Base-by-base conservation (phyloP, 2,329 filamentous ascomycete species). In the Fusarium compactum region DNA sequence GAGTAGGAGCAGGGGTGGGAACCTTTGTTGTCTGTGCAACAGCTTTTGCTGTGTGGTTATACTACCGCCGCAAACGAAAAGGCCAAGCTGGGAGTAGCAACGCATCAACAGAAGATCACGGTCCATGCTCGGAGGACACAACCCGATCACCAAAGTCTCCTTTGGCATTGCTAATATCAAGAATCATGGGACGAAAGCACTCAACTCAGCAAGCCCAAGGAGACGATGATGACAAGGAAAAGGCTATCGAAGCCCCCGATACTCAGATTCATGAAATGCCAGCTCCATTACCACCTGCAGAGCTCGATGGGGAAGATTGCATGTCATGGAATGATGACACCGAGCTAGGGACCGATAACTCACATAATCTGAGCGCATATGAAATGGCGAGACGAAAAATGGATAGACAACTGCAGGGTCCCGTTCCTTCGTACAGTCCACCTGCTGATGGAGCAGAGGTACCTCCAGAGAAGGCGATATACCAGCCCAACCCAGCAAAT, bases 241-340 rank as follows among this genome's bases (percentile, higher is more conserved):
- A 78, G 45, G 76, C 79, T 45, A 66, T 69, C 22, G 72, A 82
- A 74, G 76, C 81, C 47, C 72, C 80, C 3, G 81, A 82, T 52
- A 84, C 85, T 41, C 83, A 86, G 65, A 82, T 86, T 5, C 87
- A 86, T 62, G 86, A 88, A 70, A 74, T 88, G 73, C 81, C 86
- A 3, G 85, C 80, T 8, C 82, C 82, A 0, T 67, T 79, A 1
- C 78, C 79, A 4, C 85, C 85, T 0, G 83, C 81, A 8, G 87
- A 89, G 72, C 78, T 89, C 44, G 84, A 87, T 45, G 83, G 80
- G 57, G 80, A 77, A 14, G 79, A 83, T 50, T 78, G 76, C 12
- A 75, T 76, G 48, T 82, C 78, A 8, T 74, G 78, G 45, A 75
- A 80, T 16, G 80, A 79, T 15, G 81, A 82, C 2, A 81, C 81